These are phyloP conservation scores for Begonia masoniana DNA, from an alignment of 306 rosid genomes.

Conservation along the genomic window DNA sequence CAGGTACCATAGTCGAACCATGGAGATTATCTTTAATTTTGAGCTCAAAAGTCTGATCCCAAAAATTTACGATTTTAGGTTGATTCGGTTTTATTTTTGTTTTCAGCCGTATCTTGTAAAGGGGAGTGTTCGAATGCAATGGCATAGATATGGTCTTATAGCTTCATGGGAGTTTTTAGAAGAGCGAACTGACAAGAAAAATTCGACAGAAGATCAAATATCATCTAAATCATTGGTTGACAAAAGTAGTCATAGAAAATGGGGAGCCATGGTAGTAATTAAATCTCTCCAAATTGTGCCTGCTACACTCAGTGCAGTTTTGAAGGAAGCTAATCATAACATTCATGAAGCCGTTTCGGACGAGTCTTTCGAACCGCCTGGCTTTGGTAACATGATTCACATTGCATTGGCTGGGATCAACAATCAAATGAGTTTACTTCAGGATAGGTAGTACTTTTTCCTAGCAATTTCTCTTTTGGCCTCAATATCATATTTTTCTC, in stretches of 20 bases:
- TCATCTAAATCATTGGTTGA: conserved; percentile 25
- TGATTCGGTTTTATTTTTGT: conserved; percentile 5
- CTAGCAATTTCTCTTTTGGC: neutral
- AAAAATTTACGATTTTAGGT: conserved; percentile 18
- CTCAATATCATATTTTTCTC: neutral
- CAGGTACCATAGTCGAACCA: conserved; percentile 36
- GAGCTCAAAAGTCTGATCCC: neutral
- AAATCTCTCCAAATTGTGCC: conserved; percentile 90
- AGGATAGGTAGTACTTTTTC: conserved; percentile 58
- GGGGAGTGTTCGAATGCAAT: conserved; percentile 96
- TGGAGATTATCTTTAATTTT: neutral
- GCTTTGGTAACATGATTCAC: conserved; percentile 87
- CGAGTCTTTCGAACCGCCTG: conserved; percentile 30
- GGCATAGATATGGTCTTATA: conserved; percentile 94
- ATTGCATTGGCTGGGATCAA: conserved; percentile 84
- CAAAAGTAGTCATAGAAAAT: conserved; percentile 62
- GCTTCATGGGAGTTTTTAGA: conserved; percentile 92
- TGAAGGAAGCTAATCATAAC: conserved; percentile 62
- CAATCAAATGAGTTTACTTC: conserved; percentile 96
- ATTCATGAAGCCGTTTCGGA: conserved; percentile 29
- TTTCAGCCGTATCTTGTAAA: conserved; percentile 91
- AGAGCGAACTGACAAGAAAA: conserved; percentile 54
- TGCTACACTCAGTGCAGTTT: conserved; percentile 55
- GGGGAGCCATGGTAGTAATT: conserved; percentile 90
- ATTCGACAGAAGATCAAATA: conserved; percentile 33